These are phyloP conservation scores for Kappamyces sp. DNA, from an alignment of 192 early-diverging fungal species.

Conservation along the genomic window DNA sequence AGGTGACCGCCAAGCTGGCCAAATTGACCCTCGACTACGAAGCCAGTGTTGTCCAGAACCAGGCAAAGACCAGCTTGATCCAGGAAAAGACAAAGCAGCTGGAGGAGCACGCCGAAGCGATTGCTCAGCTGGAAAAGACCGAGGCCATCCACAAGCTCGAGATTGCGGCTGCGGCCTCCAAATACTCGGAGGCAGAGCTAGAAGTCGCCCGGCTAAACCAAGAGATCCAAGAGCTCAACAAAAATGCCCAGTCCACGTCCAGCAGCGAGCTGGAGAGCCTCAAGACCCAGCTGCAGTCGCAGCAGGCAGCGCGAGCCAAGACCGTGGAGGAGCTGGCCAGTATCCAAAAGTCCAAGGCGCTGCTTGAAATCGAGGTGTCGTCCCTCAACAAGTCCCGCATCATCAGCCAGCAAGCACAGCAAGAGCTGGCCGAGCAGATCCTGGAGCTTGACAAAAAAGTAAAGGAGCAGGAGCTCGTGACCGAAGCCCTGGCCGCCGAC, in stretches of 20 bases:
- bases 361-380: conserved; percentile 9
- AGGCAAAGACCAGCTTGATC: no score
- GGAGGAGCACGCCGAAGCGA: not conserved
- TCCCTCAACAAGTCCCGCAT: not conserved
- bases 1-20: no score
- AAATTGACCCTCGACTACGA: no score
- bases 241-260: not conserved
- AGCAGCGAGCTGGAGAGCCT: not conserved
- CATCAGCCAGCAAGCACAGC: no score
- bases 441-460: no score
- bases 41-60: no score
- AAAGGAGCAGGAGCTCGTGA: no score
- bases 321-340: not conserved
- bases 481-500: no score
- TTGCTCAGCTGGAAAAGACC: not conserved
- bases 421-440: no score
- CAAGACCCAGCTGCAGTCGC: not conserved
- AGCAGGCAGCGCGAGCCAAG: not conserved
- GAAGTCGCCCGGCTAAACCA: not conserved
- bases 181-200: not conserved
- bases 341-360: not conserved
- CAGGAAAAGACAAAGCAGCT: no score
- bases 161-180: not conserved
- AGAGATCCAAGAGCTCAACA: not conserved
- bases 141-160: not conserved